Conservation (phyloP, 306 rosid genomes). For the Arachis hypogaea region DNA sequence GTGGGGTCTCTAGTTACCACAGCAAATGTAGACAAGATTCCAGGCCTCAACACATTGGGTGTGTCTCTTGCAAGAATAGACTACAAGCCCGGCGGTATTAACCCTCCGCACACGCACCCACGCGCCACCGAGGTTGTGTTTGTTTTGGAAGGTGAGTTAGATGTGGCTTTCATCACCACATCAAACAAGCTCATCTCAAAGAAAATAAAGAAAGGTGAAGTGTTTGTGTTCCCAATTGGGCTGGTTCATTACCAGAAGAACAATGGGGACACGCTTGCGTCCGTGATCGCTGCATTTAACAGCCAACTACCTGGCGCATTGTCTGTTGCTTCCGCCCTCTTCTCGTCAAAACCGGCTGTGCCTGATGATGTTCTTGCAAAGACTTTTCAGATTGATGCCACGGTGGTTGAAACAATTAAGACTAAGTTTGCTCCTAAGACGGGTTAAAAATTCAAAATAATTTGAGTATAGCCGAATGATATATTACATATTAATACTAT, state of each 20-base stretch:
- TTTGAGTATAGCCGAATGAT: neutral
- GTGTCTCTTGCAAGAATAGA: slow-evolving; percentile 56
- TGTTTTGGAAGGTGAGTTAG: slow-evolving; percentile 54
- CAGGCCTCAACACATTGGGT: slow-evolving; percentile 64
- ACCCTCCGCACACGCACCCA: slow-evolving; percentile 69
- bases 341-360: slow-evolving; percentile 48
- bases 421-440: slow-evolving; percentile 59
- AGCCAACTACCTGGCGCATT: slow-evolving; percentile 63
- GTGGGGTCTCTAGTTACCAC: slow-evolving; percentile 51
- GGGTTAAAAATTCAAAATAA: neutral
- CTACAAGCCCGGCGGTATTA: slow-evolving; percentile 53
- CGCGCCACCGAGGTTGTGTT: slow-evolving; percentile 58
- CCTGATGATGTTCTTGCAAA: slow-evolving; percentile 48
- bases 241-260: slow-evolving; percentile 58
- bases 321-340: slow-evolving; percentile 48
- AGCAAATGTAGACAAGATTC: slow-evolving; percentile 56
- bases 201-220: slow-evolving; percentile 52
- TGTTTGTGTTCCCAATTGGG: slow-evolving; percentile 59
- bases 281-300: slow-evolving; percentile 51
- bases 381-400: slow-evolving; percentile 52
- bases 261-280: slow-evolving; percentile 46
- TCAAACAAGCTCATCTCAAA: slow-evolving; percentile 51
- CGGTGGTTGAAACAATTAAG: slow-evolving; percentile 44
- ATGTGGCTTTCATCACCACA: slow-evolving; percentile 57
- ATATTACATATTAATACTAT: neutral